phyloP scores from a whole-genome alignment of 2,329 filamentous ascomycete genomes.

The Colletotrichum higginsianum region DNA sequence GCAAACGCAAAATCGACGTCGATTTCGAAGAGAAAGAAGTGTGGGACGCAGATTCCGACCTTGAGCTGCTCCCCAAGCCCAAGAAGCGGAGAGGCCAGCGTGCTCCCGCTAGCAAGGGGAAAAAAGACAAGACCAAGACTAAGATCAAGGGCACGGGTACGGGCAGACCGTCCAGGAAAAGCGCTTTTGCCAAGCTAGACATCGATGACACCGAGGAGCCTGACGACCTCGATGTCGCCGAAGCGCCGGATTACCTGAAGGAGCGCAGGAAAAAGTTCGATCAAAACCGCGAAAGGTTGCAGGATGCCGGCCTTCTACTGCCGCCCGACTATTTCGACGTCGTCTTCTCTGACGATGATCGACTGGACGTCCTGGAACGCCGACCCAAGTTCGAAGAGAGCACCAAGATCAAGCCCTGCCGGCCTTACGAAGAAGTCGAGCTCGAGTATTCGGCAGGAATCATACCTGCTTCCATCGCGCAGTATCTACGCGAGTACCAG shows the following conservation, averaged over 20 bases:
- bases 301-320: conserved; percentile 78
- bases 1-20: conserved; percentile 57
- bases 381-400: conserved; percentile 76
- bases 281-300: conserved; percentile 68
- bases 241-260: conserved; percentile 81
- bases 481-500: conserved; percentile 94
- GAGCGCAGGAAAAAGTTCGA: conserved; percentile 80
- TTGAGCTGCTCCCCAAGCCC: conserved; percentile 76
- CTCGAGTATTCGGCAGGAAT: conserved; percentile 83
- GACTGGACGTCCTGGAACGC: conserved; percentile 65
- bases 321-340: conserved; percentile 85
- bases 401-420: conserved; percentile 73
- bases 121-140: conserved; percentile 15
- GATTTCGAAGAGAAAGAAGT: conserved; percentile 60
- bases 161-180: conserved; percentile 47
- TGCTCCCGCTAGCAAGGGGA: conserved; percentile 58
- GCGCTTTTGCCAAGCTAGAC: conserved; percentile 41
- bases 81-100: conserved; percentile 70
- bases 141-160: conserved; percentile 45
- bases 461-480: conserved; percentile 90
- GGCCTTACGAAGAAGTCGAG: conserved; percentile 81
- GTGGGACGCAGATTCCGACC: conserved; percentile 74
- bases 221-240: conserved; percentile 64
- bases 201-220: conserved; percentile 55
- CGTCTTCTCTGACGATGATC: conserved; percentile 79